These are phyloP conservation scores for Cordyceps cicadae DNA, from an alignment of 2,329 filamentous ascomycete species.

Conservation along the genomic window DNA sequence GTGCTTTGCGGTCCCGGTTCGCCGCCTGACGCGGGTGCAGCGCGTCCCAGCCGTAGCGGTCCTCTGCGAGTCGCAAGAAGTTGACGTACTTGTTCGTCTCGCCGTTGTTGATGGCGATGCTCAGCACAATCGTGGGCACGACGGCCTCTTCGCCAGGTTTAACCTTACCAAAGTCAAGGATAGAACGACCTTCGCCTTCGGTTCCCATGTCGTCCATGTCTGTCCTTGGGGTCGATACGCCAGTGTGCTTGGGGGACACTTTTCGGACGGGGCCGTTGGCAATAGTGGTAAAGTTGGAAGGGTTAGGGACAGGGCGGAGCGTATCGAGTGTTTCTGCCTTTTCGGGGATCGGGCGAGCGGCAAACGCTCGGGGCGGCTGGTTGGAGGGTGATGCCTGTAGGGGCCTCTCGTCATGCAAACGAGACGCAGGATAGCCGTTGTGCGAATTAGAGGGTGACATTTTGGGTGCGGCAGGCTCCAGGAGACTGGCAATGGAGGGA, in stretches of 20 bases:
- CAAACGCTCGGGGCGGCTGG: slow-evolving; percentile 24
- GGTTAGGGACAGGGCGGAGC: slow-evolving; percentile 27
- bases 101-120: slow-evolving; percentile 65
- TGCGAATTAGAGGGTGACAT: slow-evolving; percentile 22
- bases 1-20: slow-evolving; percentile 76
- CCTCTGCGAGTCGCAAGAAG: slow-evolving; percentile 87
- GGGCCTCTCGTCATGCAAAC: slow-evolving; percentile 29
- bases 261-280: slow-evolving; percentile 36
- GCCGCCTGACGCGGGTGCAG: slow-evolving; percentile 86
- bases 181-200: slow-evolving; percentile 42
- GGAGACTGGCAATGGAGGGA: slow-evolving; percentile 82
- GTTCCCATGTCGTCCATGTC: slow-evolving; percentile 39
- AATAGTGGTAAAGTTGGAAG: slow-evolving; percentile 34
- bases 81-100: slow-evolving; percentile 89
- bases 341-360: slow-evolving; percentile 20
- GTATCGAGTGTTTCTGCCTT: slow-evolving; percentile 31
- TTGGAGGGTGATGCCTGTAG: slow-evolving; percentile 37
- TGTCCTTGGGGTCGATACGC: slow-evolving; percentile 40
- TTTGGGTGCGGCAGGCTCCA: slow-evolving; percentile 46
- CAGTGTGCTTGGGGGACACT: slow-evolving; percentile 37
- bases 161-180: slow-evolving; percentile 53
- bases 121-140: slow-evolving; percentile 73
- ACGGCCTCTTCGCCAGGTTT: slow-evolving; percentile 50
- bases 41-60: slow-evolving; percentile 89
- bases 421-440: slow-evolving; percentile 16